Evolutionary conservation across 1,284 basidiomycete species (phyloP).

Genomic region (Naganishia albida): DNA sequence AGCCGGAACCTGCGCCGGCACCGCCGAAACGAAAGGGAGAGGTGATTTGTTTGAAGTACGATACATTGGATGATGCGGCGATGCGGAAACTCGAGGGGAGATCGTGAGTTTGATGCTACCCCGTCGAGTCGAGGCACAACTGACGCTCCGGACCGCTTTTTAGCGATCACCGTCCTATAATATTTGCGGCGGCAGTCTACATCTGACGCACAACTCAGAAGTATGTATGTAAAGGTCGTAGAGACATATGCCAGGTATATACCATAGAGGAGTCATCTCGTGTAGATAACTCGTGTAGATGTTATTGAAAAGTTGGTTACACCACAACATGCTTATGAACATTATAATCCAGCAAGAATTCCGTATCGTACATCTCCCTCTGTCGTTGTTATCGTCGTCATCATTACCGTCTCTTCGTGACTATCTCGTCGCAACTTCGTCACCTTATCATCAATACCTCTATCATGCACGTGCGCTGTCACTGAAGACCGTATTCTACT

Average conservation of each 20-base stretch:
- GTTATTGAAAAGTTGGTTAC: too few relatives aligned
- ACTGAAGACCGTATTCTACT: too few relatives aligned
- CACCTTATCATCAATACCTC: too few relatives aligned
- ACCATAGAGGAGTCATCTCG: too few relatives aligned
- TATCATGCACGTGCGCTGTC: too few relatives aligned
- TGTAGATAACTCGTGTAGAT: too few relatives aligned
- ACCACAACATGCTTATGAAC: not conserved
- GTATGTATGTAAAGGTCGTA: not conserved
- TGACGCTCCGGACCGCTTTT: not conserved
- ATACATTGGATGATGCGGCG: slow-evolving; percentile 52
- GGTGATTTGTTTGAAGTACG: slow-evolving; percentile 53
- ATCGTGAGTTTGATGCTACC: slow-evolving; percentile 38
- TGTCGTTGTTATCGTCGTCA: not conserved
- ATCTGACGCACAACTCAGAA: slow-evolving; percentile 31
- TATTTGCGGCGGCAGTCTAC: slow-evolving; percentile 52
- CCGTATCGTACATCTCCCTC: not conserved
- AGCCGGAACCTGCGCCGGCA: not conserved
- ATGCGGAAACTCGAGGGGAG: slow-evolving; percentile 52
- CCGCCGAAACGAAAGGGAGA: slow-evolving; percentile 41
- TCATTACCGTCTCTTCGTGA: not conserved
- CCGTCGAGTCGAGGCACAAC: not conserved
- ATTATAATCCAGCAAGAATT: not conserved
- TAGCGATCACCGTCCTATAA: slow-evolving; percentile 53
- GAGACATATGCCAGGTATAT: not conserved
- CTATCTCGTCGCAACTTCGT: not conserved